phyloP scores from a whole-genome alignment of 148 eudicot species.

The Silene uniflora region DNA sequence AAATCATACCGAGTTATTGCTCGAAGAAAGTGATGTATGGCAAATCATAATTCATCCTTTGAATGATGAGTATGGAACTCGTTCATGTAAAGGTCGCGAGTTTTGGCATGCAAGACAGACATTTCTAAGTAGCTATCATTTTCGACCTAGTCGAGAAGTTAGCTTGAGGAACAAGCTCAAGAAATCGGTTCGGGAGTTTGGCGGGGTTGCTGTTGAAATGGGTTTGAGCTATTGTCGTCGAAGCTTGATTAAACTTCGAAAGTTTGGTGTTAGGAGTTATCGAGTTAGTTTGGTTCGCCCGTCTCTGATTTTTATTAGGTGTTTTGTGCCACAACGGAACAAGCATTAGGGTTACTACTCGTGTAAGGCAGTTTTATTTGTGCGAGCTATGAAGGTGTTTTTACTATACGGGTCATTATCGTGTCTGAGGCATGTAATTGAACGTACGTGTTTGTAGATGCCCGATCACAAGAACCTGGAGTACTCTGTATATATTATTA shows the following conservation, averaged over 20 bases:
- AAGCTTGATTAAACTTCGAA: slow-evolving; percentile 11
- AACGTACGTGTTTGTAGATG: not conserved
- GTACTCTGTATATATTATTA: not conserved
- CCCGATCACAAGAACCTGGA: not conserved
- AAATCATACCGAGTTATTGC: not conserved
- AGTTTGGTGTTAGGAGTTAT: slow-evolving; percentile 10
- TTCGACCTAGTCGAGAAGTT: slow-evolving; percentile 12
- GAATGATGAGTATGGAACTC: slow-evolving; percentile 22
- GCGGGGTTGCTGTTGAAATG: slow-evolving; percentile 15
- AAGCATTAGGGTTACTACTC: not conserved
- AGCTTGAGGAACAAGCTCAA: slow-evolving; percentile 10
- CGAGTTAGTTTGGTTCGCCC: slow-evolving; percentile 13
- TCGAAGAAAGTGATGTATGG: slow-evolving; percentile 27
- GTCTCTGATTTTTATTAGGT: slow-evolving; percentile 17
- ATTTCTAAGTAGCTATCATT: slow-evolving; percentile 29
- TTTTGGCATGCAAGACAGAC: slow-evolving; percentile 34
- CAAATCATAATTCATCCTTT: slow-evolving; percentile 31
- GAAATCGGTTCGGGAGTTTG: slow-evolving; percentile 11
- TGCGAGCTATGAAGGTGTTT: too few species aligned
- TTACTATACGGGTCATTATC: too few species aligned
- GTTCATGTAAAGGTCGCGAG: slow-evolving; percentile 31
- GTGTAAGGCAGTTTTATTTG: not conserved
- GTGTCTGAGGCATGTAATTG: too few species aligned
- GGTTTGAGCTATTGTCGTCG: slow-evolving; percentile 18
- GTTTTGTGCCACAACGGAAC: slow-evolving; percentile 23